Evolutionary conservation across 106 monocot genomes (phyloP), one percentile per base, ranked within the genome.

Genomic region (Phalaenopsis equestris): DNA sequence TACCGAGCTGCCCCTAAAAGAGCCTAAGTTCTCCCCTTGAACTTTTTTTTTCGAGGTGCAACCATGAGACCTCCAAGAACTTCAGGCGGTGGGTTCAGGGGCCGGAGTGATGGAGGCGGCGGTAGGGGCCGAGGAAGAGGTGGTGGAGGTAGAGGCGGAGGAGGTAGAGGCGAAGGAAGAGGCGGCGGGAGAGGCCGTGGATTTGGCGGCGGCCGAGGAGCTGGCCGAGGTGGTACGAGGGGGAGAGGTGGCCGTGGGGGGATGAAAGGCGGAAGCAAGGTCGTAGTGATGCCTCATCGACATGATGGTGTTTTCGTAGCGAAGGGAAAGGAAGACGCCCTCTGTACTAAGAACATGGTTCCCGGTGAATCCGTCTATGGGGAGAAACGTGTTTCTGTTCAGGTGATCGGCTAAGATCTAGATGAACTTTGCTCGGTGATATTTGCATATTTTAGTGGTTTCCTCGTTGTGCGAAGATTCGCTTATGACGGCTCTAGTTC

Each of bases 291-390:
- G 77, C 91, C 91, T 0, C 98, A 99, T 58, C 89, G 91, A 49
- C 93, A 91, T 73, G 92, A 86, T 23, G 98, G 98, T 0, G 91
- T 99, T 21, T 99, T 99, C 49, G 81, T 99, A 1, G 94, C 94
- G 2, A 99, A 93, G 82, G 94, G 94, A 24, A 99, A 99, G 81
- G 98, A 99, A 46, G 98, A 99, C 43, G 98, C 93, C 0, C 98
- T 99, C 61, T 92, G 92, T 83, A 99, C 98, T 3, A 99, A 90
- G 87, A 98, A 98, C 76, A 46, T 98, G 89, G 97, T 84, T 6
- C 0, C 84, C 39, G 97, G 97, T 8, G 97, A 98, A 78, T 85
- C 94, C 21, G 97, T 98, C 3, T 98, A 94, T 36, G 92, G 94
- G 1, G 98, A 99, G 90, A 99, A 94, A 87, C 89, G 98, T 6